phyloP scores from a whole-genome alignment of 208 protist species.

The Acanthamoeba rhysodes region DNA sequence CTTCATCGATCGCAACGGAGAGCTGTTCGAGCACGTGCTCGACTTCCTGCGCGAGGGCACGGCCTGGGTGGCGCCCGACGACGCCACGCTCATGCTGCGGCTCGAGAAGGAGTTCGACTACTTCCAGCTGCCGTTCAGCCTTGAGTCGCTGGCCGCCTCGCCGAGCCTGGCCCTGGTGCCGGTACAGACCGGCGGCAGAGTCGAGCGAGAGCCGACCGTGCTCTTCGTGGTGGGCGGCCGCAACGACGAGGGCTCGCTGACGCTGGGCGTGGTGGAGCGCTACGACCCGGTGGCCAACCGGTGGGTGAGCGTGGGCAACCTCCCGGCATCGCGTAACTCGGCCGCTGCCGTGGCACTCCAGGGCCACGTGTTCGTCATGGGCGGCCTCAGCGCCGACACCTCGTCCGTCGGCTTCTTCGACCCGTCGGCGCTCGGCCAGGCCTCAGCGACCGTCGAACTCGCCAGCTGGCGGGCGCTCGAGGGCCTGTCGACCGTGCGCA shows the following conservation, averaged over 20 bases:
- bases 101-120: constrained; percentile 19
- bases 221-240: constrained; percentile 28
- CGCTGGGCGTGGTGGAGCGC: constrained; percentile 13
- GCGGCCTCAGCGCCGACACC: constrained; percentile 31
- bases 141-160: neutral
- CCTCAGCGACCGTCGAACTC: neutral
- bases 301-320: neutral
- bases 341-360: neutral
- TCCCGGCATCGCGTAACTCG: neutral
- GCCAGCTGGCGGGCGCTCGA: neutral
- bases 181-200: no score
- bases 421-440: neutral
- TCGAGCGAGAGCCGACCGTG: neutral
- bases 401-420: constrained; percentile 29
- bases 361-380: constrained; percentile 4
- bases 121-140: neutral
- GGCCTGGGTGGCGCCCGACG: neutral
- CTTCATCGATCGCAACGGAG: constrained; percentile 51
- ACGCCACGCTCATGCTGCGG: neutral
- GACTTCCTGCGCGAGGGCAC: constrained; percentile 49
- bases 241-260: neutral
- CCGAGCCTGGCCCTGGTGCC: neutral
- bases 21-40: constrained; percentile 58
- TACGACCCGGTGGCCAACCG: neutral
- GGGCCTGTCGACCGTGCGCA: constrained; percentile 32